phyloP scores from a whole-genome alignment of 345 rosid genomes.

The Melastoma malabathricum region DNA sequence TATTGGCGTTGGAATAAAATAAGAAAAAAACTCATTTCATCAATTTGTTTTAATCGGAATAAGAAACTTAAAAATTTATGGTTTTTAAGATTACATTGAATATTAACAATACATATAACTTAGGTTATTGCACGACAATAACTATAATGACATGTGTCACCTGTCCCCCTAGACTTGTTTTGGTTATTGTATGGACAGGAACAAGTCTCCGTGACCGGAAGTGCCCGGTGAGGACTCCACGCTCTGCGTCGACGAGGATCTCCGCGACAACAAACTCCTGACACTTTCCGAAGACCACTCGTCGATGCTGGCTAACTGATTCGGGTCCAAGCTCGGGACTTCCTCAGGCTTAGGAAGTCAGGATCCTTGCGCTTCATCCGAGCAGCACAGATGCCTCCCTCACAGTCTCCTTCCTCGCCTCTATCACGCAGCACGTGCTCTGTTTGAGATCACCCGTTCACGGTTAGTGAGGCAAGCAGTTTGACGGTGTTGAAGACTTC shows the following conservation, averaged over 20 bases:
- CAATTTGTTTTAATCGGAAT: too few relatives aligned
- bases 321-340: slow-evolving; percentile 24
- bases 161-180: neutral
- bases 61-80: too few relatives aligned
- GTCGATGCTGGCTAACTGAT: slow-evolving; percentile 35
- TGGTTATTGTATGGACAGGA: slow-evolving; percentile 1
- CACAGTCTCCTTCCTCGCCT: slow-evolving; percentile 42
- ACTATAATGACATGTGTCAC: too few relatives aligned
- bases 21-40: too few relatives aligned
- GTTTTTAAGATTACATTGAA: too few relatives aligned
- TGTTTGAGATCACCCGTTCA: slow-evolving; percentile 23
- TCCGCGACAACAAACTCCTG: neutral
- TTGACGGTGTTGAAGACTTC: slow-evolving; percentile 28
- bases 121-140: too few relatives aligned
- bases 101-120: too few relatives aligned
- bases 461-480: slow-evolving; percentile 74
- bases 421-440: slow-evolving; percentile 45
- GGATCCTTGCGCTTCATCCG: slow-evolving; percentile 40
- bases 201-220: neutral
- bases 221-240: neutral
- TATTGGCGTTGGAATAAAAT: too few relatives aligned
- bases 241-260: neutral
- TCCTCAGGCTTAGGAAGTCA: slow-evolving; percentile 35
- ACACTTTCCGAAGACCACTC: slow-evolving; percentile 33
- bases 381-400: slow-evolving; percentile 43